Percentiles rank a stretch among this genome's conserved stretches.
Evolutionary conservation across 495 filamentous ascomycete genomes (phyloP).

Genomic region (Rhypophila decipiens): DNA sequence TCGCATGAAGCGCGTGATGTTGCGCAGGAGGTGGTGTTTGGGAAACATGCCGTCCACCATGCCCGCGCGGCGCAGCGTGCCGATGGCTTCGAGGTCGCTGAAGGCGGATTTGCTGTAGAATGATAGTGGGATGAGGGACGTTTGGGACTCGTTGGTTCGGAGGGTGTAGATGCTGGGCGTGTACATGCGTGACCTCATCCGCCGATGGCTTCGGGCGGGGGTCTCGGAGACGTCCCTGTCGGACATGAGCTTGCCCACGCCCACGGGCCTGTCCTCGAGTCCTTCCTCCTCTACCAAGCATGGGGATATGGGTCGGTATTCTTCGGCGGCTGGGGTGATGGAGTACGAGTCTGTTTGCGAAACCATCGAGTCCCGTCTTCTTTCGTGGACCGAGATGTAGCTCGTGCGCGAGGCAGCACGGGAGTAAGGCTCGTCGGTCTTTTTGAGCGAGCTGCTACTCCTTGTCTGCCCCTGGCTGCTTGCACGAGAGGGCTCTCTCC

Average conservation of each 20-base stretch:
- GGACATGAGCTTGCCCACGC: conserved; percentile 1
- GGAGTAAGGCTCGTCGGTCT: conserved; percentile 2
- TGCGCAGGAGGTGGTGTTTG: conserved; percentile 57
- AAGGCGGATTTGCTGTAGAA: conserved; percentile 47
- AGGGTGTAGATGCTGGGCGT: conserved; percentile 66
- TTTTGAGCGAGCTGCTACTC: conserved; percentile 17
- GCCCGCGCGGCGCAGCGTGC: conserved; percentile 50
- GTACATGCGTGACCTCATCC: conserved; percentile 31
- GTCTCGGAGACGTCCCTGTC: conserved; percentile 6
- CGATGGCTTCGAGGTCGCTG: conserved; percentile 48
- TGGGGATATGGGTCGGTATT: conserved; percentile 14
- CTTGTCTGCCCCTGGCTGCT: conserved; percentile 21
- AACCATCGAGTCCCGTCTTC: conserved; percentile 49
- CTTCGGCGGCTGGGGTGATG: conserved; percentile 34
- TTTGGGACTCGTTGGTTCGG: conserved; percentile 56
- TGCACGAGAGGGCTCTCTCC: conserved; percentile 32
- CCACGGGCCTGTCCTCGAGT: not conserved
- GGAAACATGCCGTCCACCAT: conserved; percentile 61
- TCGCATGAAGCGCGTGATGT: conserved; percentile 68
- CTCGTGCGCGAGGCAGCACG: conserved; percentile 36
- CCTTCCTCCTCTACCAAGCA: conserved; percentile 1
- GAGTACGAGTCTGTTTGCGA: conserved; percentile 58
- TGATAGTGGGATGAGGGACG: conserved; percentile 56
- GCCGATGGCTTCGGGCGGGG: conserved; percentile 20
- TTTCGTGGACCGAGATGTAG: conserved; percentile 47